Evolutionary conservation across 2,329 filamentous ascomycete genomes (phyloP).

Genomic region (Dactylellina sp.): DNA sequence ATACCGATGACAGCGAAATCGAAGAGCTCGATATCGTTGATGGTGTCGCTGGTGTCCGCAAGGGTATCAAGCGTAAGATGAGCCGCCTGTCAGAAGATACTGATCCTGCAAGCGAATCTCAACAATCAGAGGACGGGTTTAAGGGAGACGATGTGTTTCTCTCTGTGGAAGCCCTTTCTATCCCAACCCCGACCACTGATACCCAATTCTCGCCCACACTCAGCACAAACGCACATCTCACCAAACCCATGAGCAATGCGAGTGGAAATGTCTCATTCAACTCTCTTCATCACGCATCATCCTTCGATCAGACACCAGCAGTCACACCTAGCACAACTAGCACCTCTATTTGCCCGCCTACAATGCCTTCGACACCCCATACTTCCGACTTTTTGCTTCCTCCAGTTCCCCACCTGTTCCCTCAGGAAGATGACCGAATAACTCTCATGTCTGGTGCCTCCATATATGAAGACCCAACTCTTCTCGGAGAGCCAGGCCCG

Average conservation of each 20-base stretch:
- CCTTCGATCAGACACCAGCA: slow-evolving; percentile 54
- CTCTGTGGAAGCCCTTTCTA: slow-evolving; percentile 42
- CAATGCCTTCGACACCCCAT: slow-evolving; percentile 54
- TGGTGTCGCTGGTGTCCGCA: slow-evolving; percentile 50
- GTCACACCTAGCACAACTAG: slow-evolving; percentile 56
- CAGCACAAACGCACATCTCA: slow-evolving; percentile 38
- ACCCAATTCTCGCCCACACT: slow-evolving; percentile 44
- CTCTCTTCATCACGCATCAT: slow-evolving; percentile 53
- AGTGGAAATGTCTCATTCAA: slow-evolving; percentile 42
- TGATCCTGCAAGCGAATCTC: slow-evolving; percentile 60
- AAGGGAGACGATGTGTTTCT: slow-evolving; percentile 38
- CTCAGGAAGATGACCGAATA: slow-evolving; percentile 49
- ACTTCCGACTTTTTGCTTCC: slow-evolving; percentile 52
- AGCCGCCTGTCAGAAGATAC: slow-evolving; percentile 55
- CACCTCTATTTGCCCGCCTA: slow-evolving; percentile 50
- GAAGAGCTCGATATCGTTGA: slow-evolving; percentile 60
- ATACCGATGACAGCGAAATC: slow-evolving; percentile 51
- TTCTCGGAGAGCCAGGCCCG: slow-evolving; percentile 60
- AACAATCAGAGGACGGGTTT: slow-evolving; percentile 40
- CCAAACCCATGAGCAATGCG: slow-evolving; percentile 53
- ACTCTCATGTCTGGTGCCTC: slow-evolving; percentile 56
- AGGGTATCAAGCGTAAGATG: slow-evolving; percentile 57
- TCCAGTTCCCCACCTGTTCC: slow-evolving; percentile 34
- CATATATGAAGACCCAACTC: slow-evolving; percentile 57
- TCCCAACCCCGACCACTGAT: slow-evolving; percentile 51